Conservation (phyloP, 352 stramenopile species). For the Phytophthora fragariaefolia region DNA sequence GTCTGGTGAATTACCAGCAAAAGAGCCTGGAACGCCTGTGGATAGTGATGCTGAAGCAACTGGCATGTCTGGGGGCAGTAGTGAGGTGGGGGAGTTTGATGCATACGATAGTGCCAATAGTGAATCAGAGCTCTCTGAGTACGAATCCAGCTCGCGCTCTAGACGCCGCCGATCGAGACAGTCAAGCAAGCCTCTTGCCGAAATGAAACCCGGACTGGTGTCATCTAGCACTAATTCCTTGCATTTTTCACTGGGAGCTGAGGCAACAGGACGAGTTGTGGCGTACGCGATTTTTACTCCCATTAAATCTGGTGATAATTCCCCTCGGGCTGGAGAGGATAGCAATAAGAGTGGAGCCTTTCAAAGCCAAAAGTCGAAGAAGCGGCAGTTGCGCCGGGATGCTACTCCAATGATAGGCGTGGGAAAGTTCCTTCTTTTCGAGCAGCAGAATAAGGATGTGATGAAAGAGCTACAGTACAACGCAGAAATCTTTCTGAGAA, state of each 20-base stretch:
- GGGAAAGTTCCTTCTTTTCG: constrained; percentile 87
- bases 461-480: constrained; percentile 91
- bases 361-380: constrained; percentile 73
- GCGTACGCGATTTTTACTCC: constrained; percentile 80
- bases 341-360: constrained; percentile 30
- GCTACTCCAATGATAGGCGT: constrained; percentile 69
- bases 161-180: constrained; percentile 40
- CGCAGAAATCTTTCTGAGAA: constrained; percentile 82
- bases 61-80: constrained; percentile 36
- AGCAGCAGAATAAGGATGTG: constrained; percentile 92
- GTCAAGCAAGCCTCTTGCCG: constrained; percentile 30
- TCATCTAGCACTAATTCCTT: constrained; percentile 67
- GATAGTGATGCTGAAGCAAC: constrained; percentile 50
- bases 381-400: constrained; percentile 75
- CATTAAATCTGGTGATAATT: constrained; percentile 36
- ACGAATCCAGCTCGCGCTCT: constrained; percentile 46
- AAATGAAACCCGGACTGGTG: constrained; percentile 36
- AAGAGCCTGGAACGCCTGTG: constrained; percentile 42
- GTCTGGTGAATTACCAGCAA: constrained; percentile 73
- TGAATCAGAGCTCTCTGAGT: constrained; percentile 86
- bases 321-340: constrained; percentile 24
- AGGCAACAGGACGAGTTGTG: constrained; percentile 84
- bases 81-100: constrained; percentile 43
- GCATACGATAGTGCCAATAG: constrained; percentile 86
- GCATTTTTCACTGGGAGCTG: constrained; percentile 84